Evolutionary conservation across 1,284 basidiomycete species (phyloP).

Genomic region (Phellinidium pouzarii): DNA sequence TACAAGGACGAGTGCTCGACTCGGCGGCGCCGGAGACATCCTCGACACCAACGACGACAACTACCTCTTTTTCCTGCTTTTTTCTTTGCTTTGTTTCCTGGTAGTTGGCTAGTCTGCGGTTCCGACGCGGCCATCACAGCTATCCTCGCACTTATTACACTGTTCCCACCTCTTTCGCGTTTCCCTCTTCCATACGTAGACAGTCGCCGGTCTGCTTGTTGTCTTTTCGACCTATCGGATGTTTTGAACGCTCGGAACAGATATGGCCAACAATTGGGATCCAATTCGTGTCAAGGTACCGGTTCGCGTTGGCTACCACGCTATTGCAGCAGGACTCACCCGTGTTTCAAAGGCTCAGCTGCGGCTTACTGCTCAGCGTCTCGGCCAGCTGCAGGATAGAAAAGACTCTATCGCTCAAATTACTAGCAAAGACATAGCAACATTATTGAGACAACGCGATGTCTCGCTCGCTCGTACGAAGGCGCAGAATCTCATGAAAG

Average conservation of each 20-base stretch:
- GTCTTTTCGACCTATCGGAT: background rate
- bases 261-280: conserved; percentile 21
- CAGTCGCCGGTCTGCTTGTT: background rate
- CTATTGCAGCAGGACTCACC: conserved; percentile 1
- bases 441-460: conserved; percentile 52
- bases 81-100: too few species aligned
- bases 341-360: conserved; percentile 45
- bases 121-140: too few species aligned
- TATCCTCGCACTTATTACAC: too few species aligned
- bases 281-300: conserved; percentile 24
- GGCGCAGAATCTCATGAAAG: conserved; percentile 56
- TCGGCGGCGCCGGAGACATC: too few species aligned
- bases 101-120: too few species aligned
- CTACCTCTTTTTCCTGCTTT: too few species aligned
- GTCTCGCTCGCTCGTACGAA: conserved; percentile 58
- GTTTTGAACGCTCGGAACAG: too few species aligned
- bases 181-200: too few species aligned
- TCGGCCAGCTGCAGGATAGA: conserved; percentile 63
- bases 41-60: too few species aligned
- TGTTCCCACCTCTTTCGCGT: too few species aligned
- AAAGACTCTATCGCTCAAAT: conserved; percentile 58
- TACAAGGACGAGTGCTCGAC: too few species aligned
- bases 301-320: background rate
- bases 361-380: conserved; percentile 52
- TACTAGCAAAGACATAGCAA: conserved; percentile 59